Base-by-base conservation (phyloP, 208 protist genomes). In the Vickermania spadyakhi region DNA sequence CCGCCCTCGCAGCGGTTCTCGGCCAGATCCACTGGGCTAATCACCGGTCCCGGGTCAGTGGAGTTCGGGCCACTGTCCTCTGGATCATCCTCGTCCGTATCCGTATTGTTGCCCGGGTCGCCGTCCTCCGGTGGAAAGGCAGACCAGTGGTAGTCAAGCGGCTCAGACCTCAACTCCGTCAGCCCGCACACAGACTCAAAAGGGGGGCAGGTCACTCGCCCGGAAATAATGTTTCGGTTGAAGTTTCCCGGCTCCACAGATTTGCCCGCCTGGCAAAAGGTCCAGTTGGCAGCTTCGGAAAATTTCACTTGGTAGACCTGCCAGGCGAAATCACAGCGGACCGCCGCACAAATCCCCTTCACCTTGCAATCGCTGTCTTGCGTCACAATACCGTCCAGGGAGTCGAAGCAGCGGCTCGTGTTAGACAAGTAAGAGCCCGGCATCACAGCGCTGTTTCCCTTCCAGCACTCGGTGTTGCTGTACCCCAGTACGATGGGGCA, bases 131-230 rank as follows among this genome's bases (percentile, higher is more conserved):
- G n/a, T n/a, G n/a, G n/a, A n/a, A n/a, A n/a, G n/a, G n/a, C n/a
- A n/a, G n/a, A n/a, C n/a, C n/a, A n/a, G n/a, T n/a, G n/a, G n/a
- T n/a, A n/a, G n/a, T n/a, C n/a, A n/a, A n/a, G n/a, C n/a, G n/a
- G n/a, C n/a, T n/a, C n/a, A n/a, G n/a, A n/a, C n/a, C n/a, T n/a
- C n/a, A n/a, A n/a, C n/a, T n/a, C n/a, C n/a, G n/a, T n/a, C n/a
- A n/a, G n/a, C n/a, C 36, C 36, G 36, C 80, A 87, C 58, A 87
- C 69, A 11, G 79, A 68, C 0, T 56, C 29, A 28, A 70, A 72
- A 18, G 65, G 65, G 0, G 73, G 72, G 41, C 80, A 87, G n/a
- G 29, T 28, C 29, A 83, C 66, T 2, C 22, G 14, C 13, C 80
- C 73, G 23, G 45, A 52, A 3, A 31, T 56, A 21, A 76, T 56